phyloP scores from a whole-genome alignment of 805 yeast species.

The Blastobotrys americana region DNA sequence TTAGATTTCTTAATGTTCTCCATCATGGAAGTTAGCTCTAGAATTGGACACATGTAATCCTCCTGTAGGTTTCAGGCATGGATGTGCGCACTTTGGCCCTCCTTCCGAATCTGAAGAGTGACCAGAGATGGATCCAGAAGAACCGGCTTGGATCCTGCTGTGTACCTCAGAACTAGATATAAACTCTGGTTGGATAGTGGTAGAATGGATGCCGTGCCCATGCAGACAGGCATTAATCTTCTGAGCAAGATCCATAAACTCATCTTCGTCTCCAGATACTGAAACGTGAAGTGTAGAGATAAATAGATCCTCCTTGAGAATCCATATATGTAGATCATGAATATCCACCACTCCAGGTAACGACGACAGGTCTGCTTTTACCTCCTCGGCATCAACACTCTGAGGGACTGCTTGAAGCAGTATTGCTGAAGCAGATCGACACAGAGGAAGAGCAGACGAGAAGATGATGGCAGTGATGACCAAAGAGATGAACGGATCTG shows the following conservation, averaged over 20 bases:
- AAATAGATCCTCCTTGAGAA: slow-evolving; percentile 74
- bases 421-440: slow-evolving; percentile 78
- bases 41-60: not conserved
- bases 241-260: slow-evolving; percentile 63
- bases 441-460: slow-evolving; percentile 84
- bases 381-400: slow-evolving; percentile 66
- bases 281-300: slow-evolving; percentile 89
- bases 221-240: slow-evolving; percentile 74
- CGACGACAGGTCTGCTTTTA: slow-evolving; percentile 57
- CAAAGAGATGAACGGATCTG: slow-evolving; percentile 81
- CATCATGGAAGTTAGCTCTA: not conserved
- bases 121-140: not conserved
- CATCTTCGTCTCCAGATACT: slow-evolving; percentile 54
- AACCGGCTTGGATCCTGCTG: not conserved
- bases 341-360: slow-evolving; percentile 73
- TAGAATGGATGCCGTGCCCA: slow-evolving; percentile 80
- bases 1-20: too few relatives aligned
- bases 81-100: not conserved
- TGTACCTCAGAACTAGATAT: slow-evolving; percentile 6
- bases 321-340: slow-evolving; percentile 97
- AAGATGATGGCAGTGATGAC: slow-evolving; percentile 83
- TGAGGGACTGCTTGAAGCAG: slow-evolving; percentile 89
- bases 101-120: not conserved
- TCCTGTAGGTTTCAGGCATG: not conserved
- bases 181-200: slow-evolving; percentile 96